These are phyloP conservation scores for Plenodomus lindquistii DNA, from an alignment of 2,329 filamentous ascomycete species.

Conservation along the genomic window DNA sequence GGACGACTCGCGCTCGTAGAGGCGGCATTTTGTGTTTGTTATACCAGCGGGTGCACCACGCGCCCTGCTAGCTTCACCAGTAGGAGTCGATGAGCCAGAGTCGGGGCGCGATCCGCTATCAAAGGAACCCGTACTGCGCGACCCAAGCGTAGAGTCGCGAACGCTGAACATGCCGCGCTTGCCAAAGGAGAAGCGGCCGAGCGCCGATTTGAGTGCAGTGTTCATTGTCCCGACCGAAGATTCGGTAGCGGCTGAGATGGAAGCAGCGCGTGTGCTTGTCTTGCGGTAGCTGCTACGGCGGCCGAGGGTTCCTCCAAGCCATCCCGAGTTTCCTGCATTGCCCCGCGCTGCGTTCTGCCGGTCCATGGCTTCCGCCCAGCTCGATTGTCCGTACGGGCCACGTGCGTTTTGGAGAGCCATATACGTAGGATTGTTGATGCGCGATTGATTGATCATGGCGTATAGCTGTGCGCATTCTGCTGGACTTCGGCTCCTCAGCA, in stretches of 20 bases:
- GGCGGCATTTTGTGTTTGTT: constrained; percentile 80
- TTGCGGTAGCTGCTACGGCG: constrained; percentile 61
- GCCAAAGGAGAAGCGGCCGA: constrained; percentile 71
- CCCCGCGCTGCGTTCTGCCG: constrained; percentile 52
- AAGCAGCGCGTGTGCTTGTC: constrained; percentile 56
- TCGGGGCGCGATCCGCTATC: constrained; percentile 45
- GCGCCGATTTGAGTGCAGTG: constrained; percentile 71
- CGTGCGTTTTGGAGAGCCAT: constrained; percentile 76
- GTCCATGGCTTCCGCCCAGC: constrained; percentile 57
- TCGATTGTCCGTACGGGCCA: constrained; percentile 55
- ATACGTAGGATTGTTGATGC: constrained; percentile 91
- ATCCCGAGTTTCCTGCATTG: constrained; percentile 48
- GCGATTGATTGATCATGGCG: constrained; percentile 80
- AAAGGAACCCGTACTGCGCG: constrained; percentile 57
- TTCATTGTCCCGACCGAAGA: constrained; percentile 77
- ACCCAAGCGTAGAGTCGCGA: constrained; percentile 72
- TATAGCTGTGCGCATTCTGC: constrained; percentile 84
- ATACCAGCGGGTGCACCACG: constrained; percentile 62
- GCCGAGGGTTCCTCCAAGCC: constrained; percentile 51
- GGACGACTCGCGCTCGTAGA: constrained; percentile 76
- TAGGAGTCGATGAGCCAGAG: constrained; percentile 41
- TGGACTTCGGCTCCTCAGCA: constrained; percentile 79
- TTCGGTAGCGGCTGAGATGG: constrained; percentile 68
- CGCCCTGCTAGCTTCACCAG: constrained; percentile 28
- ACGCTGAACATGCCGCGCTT: constrained; percentile 80